Evolutionary conservation across 257 asterid genomes (phyloP).

Genomic region (Misopates orontium): DNA sequence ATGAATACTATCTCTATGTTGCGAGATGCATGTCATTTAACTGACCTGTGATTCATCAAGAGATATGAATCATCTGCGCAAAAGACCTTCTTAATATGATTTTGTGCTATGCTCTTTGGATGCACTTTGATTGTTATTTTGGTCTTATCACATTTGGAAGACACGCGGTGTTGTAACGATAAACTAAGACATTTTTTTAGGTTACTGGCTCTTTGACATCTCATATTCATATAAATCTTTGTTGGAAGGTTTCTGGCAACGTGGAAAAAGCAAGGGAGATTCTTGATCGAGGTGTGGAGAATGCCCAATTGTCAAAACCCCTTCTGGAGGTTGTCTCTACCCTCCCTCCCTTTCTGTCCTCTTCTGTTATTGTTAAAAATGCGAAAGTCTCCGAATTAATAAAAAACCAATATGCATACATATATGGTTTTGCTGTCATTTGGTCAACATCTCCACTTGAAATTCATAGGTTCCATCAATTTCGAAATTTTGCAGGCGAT

Average conservation of each 20-base stretch:
- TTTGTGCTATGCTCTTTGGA: neutral
- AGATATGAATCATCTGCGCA: neutral
- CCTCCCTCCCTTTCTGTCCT: slow-evolving; percentile 19
- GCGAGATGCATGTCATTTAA: neutral
- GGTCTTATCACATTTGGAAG: slow-evolving; percentile 8
- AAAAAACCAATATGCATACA: neutral
- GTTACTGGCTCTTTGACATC: slow-evolving; percentile 6
- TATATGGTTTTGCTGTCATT: neutral
- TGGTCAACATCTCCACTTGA: slow-evolving; percentile 9
- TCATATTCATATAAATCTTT: slow-evolving; percentile 1
- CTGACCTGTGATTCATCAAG: neutral
- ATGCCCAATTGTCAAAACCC: slow-evolving; percentile 74
- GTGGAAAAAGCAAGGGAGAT: slow-evolving; percentile 56
- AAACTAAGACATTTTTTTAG: neutral
- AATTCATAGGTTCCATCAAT: slow-evolving; percentile 10
- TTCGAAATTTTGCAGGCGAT: slow-evolving; percentile 66
- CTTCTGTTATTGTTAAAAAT: neutral
- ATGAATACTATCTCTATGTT: neutral
- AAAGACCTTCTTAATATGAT: neutral
- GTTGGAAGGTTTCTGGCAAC: slow-evolving; percentile 63
- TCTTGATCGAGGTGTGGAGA: slow-evolving; percentile 69
- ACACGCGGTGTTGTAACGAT: neutral
- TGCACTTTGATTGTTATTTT: neutral
- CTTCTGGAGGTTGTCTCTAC: slow-evolving; percentile 71
- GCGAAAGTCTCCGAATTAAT: neutral